Percentiles rank a stretch among this genome's conserved stretches.
Evolutionary conservation across 225 moss, liverwort and hornwort genomes (phyloP).

Genomic region (Climacium dendroides): DNA sequence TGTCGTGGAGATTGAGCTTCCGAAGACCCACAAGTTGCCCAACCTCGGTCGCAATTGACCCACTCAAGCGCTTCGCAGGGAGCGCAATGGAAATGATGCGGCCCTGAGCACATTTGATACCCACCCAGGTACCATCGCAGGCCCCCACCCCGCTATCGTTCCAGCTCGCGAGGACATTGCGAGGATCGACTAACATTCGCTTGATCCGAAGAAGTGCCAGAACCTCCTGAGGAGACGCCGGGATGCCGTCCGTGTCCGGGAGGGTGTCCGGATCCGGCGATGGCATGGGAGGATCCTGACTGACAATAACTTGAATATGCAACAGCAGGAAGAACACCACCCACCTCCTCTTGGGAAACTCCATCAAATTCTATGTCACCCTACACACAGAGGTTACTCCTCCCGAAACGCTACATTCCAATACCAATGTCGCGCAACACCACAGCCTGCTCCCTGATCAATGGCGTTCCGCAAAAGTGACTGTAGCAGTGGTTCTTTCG

Average conservation of each 20-base stretch:
- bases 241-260: conserved; percentile 24
- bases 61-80: conserved; percentile 16
- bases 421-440: neutral
- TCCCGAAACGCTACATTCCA: neutral
- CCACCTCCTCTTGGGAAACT: neutral
- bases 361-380: neutral
- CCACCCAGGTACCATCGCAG: conserved; percentile 32
- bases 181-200: conserved; percentile 6
- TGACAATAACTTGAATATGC: neutral
- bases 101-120: conserved; percentile 42
- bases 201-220: conserved; percentile 24
- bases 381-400: neutral
- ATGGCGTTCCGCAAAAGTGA: neutral
- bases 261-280: conserved; percentile 2
- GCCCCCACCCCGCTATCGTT: conserved; percentile 42
- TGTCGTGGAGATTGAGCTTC: conserved; percentile 40
- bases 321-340: neutral
- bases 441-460: neutral
- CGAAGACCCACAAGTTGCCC: conserved; percentile 27
- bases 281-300: neutral
- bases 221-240: conserved; percentile 33
- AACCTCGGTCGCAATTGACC: conserved; percentile 19
- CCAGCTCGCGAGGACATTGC: conserved; percentile 30
- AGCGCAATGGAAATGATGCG: conserved; percentile 31
- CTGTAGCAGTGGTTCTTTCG: neutral